Base-by-base conservation (phyloP, 306 rosid genomes). In the Trifolium fragiferum region DNA sequence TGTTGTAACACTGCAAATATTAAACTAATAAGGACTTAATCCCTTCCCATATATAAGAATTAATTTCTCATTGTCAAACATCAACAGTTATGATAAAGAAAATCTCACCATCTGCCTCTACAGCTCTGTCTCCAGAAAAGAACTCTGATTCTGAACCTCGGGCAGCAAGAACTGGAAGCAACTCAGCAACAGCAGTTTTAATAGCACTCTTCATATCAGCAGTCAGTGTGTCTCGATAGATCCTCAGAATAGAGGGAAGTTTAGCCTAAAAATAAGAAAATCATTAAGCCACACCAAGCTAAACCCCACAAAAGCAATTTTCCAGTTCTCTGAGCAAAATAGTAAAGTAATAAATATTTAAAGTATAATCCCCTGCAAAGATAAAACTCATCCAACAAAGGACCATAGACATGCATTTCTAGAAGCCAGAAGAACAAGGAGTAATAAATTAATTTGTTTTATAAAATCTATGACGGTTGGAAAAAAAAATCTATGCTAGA, bases 141-240 rank as follows among this genome's bases (percentile, higher is more conserved):
- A 87, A 89, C 73, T 92, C 99, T 14, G 89, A 86, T 78, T 92
- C 97, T 63, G 84, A 75, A 67, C 90, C 90, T 70, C 97, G 90
- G 20, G 86, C 64, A 70, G 89, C 86, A 84, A 95, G 96, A 79
- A 92, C 85, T 1, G 98, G 98, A 83, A 95, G 97, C 61, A 95
- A 81, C 83, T 92, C 99, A 6, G 97, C 98, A 68, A 95, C 99
- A 14, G 97, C 90, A 60, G 89, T 89, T 84, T 95, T 95, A 61
- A 95, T 89, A 81, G 98, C 93, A 78, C 86, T 85, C 87, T 95
- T 95, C 99, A 95, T 95, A 76, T 95, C 98, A 76, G 90, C 87
- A 47, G 98, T 95, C 71, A 95, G 86, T 19, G 97, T 89, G 76
- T 95, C 99, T 63, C 98, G 92, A 76, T 95, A 95, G 60, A 92